Conservation (phyloP, 164 flowering plant genomes). For the Nymphaea colorata region DNA sequence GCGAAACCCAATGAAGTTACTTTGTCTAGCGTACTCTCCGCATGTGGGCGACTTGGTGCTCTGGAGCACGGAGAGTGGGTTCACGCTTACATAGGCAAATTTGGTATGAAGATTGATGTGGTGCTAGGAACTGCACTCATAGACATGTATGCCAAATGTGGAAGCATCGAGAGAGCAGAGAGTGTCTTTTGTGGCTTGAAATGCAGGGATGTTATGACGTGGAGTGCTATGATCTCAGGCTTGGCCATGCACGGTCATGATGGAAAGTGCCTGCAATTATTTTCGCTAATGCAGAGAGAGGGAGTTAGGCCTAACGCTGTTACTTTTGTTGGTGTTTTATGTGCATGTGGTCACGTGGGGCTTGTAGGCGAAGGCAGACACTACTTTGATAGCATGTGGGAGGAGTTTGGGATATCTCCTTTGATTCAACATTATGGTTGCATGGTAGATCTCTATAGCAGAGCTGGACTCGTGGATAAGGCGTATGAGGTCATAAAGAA, state of each 20-base stretch:
- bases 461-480: constrained; percentile 24
- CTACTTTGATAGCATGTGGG: constrained; percentile 23
- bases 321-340: constrained; percentile 23
- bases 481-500: constrained; percentile 19
- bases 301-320: constrained; percentile 23
- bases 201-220: constrained; percentile 29
- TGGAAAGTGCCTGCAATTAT: constrained; percentile 16
- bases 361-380: constrained; percentile 22
- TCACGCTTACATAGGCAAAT: constrained; percentile 22
- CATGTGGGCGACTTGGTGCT: constrained; percentile 25
- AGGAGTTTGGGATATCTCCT: constrained; percentile 20
- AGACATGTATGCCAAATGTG: constrained; percentile 82
- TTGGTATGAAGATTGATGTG: constrained; percentile 15
- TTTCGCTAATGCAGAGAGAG: constrained; percentile 14
- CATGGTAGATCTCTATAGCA: constrained; percentile 26
- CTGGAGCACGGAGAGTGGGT: constrained; percentile 26
- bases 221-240: constrained; percentile 29
- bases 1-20: constrained; percentile 24
- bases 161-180: constrained; percentile 23
- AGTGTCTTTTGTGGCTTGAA: constrained; percentile 17
- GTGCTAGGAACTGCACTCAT: constrained; percentile 36
- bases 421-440: constrained; percentile 33
- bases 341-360: constrained; percentile 34
- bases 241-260: constrained; percentile 26
- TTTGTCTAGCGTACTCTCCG: constrained; percentile 19